Base-by-base conservation (phyloP, 2,329 filamentous ascomycete species). In the Microascus cirrosus region DNA sequence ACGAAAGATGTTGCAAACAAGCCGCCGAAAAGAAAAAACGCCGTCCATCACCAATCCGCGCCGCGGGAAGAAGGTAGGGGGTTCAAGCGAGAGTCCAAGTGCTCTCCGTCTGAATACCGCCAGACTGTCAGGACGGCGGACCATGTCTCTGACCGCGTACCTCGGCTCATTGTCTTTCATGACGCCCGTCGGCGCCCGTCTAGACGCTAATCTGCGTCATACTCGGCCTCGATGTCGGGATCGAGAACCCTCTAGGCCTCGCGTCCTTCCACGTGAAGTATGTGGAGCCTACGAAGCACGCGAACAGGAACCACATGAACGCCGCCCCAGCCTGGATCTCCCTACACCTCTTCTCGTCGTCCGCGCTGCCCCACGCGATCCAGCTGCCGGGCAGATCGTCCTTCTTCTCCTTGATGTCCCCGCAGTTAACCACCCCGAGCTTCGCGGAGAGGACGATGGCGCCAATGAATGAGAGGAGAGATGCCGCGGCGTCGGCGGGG, bases 281-380 rank as follows among this genome's bases (percentile, higher is more conserved):
- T 52, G 84, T 68, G 48, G 78, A 77, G 3, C 74, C 83, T 32
- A 75, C 72, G 66, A 86, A 87, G 28, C 79, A 76, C 45, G 74
- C 78, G 69, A 86, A 89, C 54, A 89, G 79, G 73, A 92, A 91
- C 86, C 86, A 93, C 72, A 90, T 78, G 74, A 93, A 93, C 42
- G 82, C 86, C 36, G 81, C 83, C 61, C 81, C 80, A 42, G 88
- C 88, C 74, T 92, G 88, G 18, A 89, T 81, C 72, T 90, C 83
- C 61, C 82, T 84, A 73, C 89, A 92, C 62, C 86, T 81, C 74
- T 85, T 83, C 68, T 76, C 70, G 60, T 78, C 74, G 70, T 85
- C 68, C 61, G 62, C 60, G 53, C 83, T 84, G 59, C 85, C 85
- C 68, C 79, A 86, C 28, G 77, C 85, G 67, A 89, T 82, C 72